These are phyloP conservation scores for Hypoxylon sp. DNA, from an alignment of 2,329 filamentous ascomycete genomes.

Conservation along the genomic window DNA sequence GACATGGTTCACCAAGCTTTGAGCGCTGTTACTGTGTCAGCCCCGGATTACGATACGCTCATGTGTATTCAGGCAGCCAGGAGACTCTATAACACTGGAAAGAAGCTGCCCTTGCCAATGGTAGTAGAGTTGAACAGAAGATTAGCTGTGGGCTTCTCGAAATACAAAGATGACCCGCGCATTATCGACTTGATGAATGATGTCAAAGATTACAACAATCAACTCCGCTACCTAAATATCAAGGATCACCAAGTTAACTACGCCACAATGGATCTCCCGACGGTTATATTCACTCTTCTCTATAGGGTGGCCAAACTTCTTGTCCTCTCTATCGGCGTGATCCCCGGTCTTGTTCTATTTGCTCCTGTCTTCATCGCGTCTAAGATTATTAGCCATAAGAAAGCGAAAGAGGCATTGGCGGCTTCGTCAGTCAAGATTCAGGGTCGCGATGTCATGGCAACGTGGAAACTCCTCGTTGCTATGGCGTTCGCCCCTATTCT, in stretches of 20 bases:
- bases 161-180: conserved; percentile 91
- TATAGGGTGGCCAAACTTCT: conserved; percentile 85
- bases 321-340: conserved; percentile 82
- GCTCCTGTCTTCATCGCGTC: conserved; percentile 88
- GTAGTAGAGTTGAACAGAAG: conserved; percentile 95
- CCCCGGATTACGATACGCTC: conserved; percentile 94
- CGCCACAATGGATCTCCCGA: conserved; percentile 83
- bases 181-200: conserved; percentile 81
- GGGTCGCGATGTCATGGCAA: conserved; percentile 90
- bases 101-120: conserved; percentile 91
- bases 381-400: conserved; percentile 84
- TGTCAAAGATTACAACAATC: conserved; percentile 88
- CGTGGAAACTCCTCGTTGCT: conserved; percentile 93
- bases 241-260: conserved; percentile 97
- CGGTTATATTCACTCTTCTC: conserved; percentile 81
- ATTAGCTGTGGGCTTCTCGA: conserved; percentile 90
- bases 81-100: conserved; percentile 92
- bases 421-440: conserved; percentile 91
- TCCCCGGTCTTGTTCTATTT: conserved; percentile 90
- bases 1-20: conserved; percentile 89
- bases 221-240: conserved; percentile 87
- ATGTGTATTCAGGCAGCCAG: conserved; percentile 97
- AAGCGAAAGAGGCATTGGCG: conserved; percentile 86
- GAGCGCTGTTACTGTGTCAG: conserved; percentile 89
- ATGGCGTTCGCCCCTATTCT: conserved; percentile 85